Conservation (phyloP, 345 rosid species). For the Aquilaria sinensis region DNA sequence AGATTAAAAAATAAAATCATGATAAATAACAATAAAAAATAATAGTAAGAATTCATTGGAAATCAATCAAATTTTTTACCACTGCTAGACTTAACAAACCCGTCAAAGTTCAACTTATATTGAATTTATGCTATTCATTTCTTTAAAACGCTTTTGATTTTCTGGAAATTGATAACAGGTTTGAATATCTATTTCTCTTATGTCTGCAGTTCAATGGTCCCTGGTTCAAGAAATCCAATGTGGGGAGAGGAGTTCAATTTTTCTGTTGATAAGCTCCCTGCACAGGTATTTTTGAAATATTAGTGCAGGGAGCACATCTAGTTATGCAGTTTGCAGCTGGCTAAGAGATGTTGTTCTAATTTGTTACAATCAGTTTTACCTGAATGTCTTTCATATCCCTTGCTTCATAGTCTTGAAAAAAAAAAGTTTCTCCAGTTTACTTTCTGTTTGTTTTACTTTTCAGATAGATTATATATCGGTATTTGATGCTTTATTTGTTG, state of each 20-base stretch:
- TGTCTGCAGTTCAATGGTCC: constrained; percentile 85
- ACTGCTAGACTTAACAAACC: background rate
- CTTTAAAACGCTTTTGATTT: background rate
- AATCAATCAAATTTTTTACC: too few relatives aligned
- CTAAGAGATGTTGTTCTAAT: background rate
- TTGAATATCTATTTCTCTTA: constrained; percentile 13
- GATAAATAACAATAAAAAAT: too few relatives aligned
- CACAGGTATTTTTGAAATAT: constrained; percentile 43
- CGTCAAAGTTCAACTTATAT: constrained; percentile 1
- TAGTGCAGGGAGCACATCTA: too few relatives aligned
- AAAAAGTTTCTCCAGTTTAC: background rate
- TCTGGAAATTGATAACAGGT: constrained; percentile 13
- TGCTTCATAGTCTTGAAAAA: background rate
- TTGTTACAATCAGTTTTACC: background rate
- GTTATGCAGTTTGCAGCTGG: too few relatives aligned
- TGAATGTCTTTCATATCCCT: background rate
- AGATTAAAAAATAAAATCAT: too few relatives aligned
- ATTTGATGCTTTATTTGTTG: background rate
- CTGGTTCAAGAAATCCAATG: constrained; percentile 98
- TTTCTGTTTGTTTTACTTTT: too few relatives aligned
- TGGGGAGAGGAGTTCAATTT: constrained; percentile 99
- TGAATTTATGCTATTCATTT: too few relatives aligned
- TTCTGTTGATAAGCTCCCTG: constrained; percentile 86
- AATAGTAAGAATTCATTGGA: too few relatives aligned
- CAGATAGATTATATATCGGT: background rate